Conservation (phyloP, 2,329 filamentous ascomycete genomes). For the Gyromitra esculenta region DNA sequence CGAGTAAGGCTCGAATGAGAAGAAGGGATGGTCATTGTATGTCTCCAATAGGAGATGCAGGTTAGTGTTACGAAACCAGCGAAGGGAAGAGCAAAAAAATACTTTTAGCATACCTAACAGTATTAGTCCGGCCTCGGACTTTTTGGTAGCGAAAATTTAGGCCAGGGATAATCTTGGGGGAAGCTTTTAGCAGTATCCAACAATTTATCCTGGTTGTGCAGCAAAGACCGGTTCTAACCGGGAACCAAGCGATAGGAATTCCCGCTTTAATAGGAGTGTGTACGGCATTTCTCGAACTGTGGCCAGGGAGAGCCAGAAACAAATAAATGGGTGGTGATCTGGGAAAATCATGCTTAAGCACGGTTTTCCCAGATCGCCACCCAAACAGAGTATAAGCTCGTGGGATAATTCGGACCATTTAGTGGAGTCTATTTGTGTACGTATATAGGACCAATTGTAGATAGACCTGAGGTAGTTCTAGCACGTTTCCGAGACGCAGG, state of each 20-base stretch:
- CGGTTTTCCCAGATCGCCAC: too few relatives aligned
- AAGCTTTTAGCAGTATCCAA: constrained; percentile 8
- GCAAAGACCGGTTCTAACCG: not conserved
- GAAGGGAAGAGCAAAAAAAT: not conserved
- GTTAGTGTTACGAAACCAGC: constrained; percentile 8
- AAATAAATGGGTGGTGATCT: not conserved
- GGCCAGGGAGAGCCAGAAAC: constrained; percentile 1
- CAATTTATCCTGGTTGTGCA: constrained; percentile 24
- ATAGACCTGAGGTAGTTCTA: constrained; percentile 31
- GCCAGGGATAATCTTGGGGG: not conserved
- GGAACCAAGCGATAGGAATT: constrained; percentile 17
- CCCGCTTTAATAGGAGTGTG: not conserved
- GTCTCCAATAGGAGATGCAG: not conserved
- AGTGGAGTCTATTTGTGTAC: constrained; percentile 9
- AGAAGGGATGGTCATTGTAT: not conserved
- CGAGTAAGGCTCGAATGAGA: constrained; percentile 12
- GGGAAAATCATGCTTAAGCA: too few relatives aligned
- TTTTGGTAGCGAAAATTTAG: constrained; percentile 12
- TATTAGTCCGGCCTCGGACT: not conserved
- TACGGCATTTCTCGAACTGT: constrained; percentile 2
- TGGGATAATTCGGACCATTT: constrained; percentile 26
- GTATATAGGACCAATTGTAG: constrained; percentile 21
- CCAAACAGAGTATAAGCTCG: not conserved
- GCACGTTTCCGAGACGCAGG: constrained; percentile 35
- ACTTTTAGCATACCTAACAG: constrained; percentile 4